Base-by-base conservation (phyloP, 352 stramenopile species). In the Globisporangium spinosum region DNA sequence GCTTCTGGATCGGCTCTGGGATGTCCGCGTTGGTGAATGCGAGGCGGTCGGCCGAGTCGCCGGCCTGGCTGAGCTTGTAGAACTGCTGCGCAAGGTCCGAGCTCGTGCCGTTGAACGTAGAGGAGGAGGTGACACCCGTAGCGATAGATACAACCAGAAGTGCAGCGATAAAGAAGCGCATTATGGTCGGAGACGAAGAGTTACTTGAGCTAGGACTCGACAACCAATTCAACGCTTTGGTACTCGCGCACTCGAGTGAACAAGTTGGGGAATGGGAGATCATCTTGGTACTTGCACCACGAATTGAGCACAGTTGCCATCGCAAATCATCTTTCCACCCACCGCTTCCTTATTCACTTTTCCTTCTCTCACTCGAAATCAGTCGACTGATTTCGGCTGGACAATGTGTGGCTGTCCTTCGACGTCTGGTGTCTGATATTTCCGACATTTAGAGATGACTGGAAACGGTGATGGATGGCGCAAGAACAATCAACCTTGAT, bases 51-150 rank as follows among this genome's bases (percentile, higher is more conserved):
- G 13, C n/a, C 8, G 35, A 59, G 40, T 49, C 32, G 12, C 38
- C 3, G 0, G 43, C 22, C 23, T 51, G 25, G 58, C 55, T 58
- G 40, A 49, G 67, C 20, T 22, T 29, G 58, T 71, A 70, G 47
- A 70, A 55, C 49, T 70, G 62, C 62, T 71, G 67, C 17, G 62
- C 49, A 49, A 71, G 47, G 62, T 71, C 67, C 3, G 67, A 71
- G 15, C n/a, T 64, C 20, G 22, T 58, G 62, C 38, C 38, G 38
- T 64, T 51, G 51, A 70, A 70, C 13, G 27, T 34, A 9, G 27
- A 29, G 9, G 51, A 17, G 35, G 38, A 45, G 1, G 12, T 7
- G 38, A 20, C 38, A 20, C 3, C 3, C 4, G 13, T 20, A 17
- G 13, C 5, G 12, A 4, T 32, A 3, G 22, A 13, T 34, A 25